Evolutionary conservation across 441 rosid species (phyloP), one percentile per base, ranked within the genome.

Genomic region (Adansonia grandidieri): DNA sequence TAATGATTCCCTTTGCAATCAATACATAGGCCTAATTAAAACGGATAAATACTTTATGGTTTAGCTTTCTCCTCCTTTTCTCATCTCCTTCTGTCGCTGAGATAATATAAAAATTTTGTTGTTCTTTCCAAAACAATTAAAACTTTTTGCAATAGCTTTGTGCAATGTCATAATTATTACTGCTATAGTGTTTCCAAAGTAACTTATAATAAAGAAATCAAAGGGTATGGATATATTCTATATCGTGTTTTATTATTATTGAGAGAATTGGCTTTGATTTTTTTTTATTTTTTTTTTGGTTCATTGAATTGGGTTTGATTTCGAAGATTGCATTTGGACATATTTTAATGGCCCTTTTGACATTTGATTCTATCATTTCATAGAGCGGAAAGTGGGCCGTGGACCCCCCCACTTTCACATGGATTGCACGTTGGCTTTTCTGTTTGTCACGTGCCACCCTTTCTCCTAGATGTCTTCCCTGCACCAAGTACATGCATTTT

Each of bases 351-450:
- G 81, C 42, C 77, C 77, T 47, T 47, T 79, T 75, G 73, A 62
- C 81, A 71, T n/a, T 50, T 57, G 85, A 85, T 77, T 84, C 84
- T 48, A 42, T 11, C 42, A 37, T 37, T 37, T 37, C 42, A 37
- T 37, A 37, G 42, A 0, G 57, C 0, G n/a, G 67, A 57, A 47
- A 77, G 88, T 82, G 91, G 88, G 86, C 84, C 83, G 82, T 72
- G 82, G 83, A 80, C 82, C 84, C 79, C 37, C 78, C 76, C 65
- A 22, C 80, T 48, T 17, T 66, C 96, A 90, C 93, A 87, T 90
- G 93, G 92, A 81, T 79, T 80, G 85, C 91, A 90, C 88, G 93
- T 87, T 83, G 81, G 9, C n/a, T 70, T 74, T 63, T 53, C 81
- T 77, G 79, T 15, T 79, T 40, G 62, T 83, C 88, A 82, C 90